A percentile compares a stretch with the other conserved stretches of the same genome.
These are phyloP conservation scores for Fusarium sp. DNA, from an alignment of 2,329 filamentous ascomycete genomes.

Conservation along the genomic window DNA sequence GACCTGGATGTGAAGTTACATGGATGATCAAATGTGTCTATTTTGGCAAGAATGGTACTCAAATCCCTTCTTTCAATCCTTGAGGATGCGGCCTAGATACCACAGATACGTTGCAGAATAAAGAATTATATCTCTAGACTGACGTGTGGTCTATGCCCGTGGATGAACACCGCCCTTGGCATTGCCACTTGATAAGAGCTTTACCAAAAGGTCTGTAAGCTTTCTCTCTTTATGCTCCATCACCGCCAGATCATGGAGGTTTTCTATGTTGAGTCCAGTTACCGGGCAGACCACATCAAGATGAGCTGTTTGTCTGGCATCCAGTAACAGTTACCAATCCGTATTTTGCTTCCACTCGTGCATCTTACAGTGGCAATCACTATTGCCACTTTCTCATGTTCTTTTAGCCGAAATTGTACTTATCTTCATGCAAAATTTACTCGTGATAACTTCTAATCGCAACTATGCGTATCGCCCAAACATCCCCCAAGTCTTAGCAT, in stretches of 20 bases:
- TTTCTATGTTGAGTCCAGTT: neutral
- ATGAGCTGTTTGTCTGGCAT: neutral
- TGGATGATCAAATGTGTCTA: neutral
- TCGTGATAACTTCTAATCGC: neutral
- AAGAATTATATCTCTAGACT: neutral
- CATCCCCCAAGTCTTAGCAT: neutral
- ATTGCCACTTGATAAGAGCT: neutral
- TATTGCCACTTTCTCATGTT: neutral
- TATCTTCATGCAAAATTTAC: neutral
- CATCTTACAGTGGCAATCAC: neutral
- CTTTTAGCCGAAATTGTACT: too few species aligned
- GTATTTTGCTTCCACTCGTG: neutral
- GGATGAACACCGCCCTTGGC: neutral
- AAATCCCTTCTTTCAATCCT: neutral
- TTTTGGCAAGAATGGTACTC: neutral
- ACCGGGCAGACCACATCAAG: neutral
- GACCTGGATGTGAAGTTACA: constrained; percentile 8
- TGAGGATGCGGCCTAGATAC: neutral
- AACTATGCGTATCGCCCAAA: neutral
- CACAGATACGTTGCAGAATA: neutral
- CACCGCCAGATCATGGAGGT: neutral
- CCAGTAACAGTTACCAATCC: neutral
- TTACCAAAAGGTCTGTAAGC: neutral
- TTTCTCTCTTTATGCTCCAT: neutral
- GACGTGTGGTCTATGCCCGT: neutral